Conservation (phyloP, 768 basidiomycete species). For the Agrocybe chaxingu region DNA sequence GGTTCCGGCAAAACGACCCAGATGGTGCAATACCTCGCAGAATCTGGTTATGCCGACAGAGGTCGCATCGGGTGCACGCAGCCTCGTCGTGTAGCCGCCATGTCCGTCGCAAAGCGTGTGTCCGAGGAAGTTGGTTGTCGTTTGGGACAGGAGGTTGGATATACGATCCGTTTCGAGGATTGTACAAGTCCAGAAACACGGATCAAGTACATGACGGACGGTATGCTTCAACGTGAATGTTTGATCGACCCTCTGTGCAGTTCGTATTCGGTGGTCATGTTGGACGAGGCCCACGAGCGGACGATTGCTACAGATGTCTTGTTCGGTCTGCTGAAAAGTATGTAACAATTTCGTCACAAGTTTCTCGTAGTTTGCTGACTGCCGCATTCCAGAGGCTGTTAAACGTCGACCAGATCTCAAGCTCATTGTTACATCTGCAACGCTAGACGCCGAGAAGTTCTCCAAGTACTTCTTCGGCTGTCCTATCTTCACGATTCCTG, state of each 20-base stretch:
- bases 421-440: slow-evolving; percentile 97
- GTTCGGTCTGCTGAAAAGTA: slow-evolving; percentile 93
- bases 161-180: slow-evolving; percentile 99
- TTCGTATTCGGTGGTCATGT: slow-evolving; percentile 92
- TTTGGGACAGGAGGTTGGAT: slow-evolving; percentile 96
- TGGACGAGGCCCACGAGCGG: slow-evolving; percentile 98
- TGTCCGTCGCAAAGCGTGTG: slow-evolving; percentile 99
- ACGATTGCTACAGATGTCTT: slow-evolving; percentile 98
- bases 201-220: slow-evolving; percentile 99
- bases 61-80: slow-evolving; percentile 97
- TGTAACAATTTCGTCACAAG: slow-evolving; percentile 17
- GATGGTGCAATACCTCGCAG: slow-evolving; percentile 98
- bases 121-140: slow-evolving; percentile 98
- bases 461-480: slow-evolving; percentile 99
- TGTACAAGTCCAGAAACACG: slow-evolving; percentile 97
- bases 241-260: slow-evolving; percentile 93
- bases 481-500: slow-evolving; percentile 99
- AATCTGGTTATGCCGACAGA: slow-evolving; percentile 87
- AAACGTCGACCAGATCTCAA: slow-evolving; percentile 95
- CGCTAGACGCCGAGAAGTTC: slow-evolving; percentile 99
- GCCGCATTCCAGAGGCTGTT: slow-evolving; percentile 69
- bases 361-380: slow-evolving; percentile 11
- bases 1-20: slow-evolving; percentile 99
- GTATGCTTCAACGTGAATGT: slow-evolving; percentile 97
- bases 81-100: slow-evolving; percentile 97